phyloP scores from a whole-genome alignment of 2,329 filamentous ascomycete species.

The Pestalotiopsis sp. region DNA sequence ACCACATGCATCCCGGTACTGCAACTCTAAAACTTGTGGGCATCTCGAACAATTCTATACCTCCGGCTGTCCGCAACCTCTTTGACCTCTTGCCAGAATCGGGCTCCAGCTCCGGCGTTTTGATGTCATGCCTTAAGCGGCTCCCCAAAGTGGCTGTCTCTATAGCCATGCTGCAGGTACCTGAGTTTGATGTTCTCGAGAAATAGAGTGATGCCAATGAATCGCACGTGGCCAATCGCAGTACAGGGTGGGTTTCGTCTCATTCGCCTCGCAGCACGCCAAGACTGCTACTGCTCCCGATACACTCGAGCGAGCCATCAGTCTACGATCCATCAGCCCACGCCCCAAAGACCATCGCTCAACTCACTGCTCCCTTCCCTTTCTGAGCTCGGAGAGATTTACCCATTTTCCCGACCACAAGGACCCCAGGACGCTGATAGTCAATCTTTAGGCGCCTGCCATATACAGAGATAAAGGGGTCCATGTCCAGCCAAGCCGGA shows the following conservation, averaged over 20 bases:
- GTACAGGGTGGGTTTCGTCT: background rate
- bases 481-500: constrained; percentile 10
- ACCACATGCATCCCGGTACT: constrained; percentile 10
- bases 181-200: constrained; percentile 4
- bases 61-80: background rate
- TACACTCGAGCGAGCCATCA: constrained; percentile 8
- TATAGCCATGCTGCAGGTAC: constrained; percentile 5
- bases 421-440: constrained; percentile 13
- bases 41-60: constrained; percentile 11
- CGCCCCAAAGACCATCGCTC: background rate
- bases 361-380: constrained; percentile 19
- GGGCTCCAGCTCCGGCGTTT: constrained; percentile 10
- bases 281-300: background rate
- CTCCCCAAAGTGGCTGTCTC: constrained; percentile 10
- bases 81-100: constrained; percentile 10
- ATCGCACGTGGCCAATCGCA: constrained; percentile 11
- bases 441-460: constrained; percentile 11
- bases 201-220: constrained; percentile 3
- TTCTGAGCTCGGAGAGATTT: constrained; percentile 32
- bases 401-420: constrained; percentile 27
- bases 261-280: background rate
- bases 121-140: constrained; percentile 14
- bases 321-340: constrained; percentile 21
- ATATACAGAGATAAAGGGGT: constrained; percentile 17
- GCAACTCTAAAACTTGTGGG: constrained; percentile 10